These are phyloP conservation scores for Boechera stricta DNA, from an alignment of 345 rosid species.

Conservation along the genomic window DNA sequence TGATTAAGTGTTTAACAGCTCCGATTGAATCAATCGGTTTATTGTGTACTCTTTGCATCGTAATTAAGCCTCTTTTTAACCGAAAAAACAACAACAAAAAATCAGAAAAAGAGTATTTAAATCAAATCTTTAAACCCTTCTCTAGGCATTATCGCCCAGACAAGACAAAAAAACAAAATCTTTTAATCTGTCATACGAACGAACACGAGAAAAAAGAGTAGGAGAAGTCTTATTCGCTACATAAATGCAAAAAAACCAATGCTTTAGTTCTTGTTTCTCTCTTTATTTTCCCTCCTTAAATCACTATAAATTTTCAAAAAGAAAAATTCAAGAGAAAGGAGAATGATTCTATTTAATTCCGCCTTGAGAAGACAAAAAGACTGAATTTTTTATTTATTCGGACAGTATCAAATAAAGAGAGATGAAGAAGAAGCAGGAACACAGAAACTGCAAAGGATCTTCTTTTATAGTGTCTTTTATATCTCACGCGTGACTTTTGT, in stretches of 20 bases:
- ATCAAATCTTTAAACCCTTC: neutral
- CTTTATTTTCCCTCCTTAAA: slow-evolving; percentile 39
- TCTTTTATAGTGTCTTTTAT: slow-evolving; percentile 31
- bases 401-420: slow-evolving; percentile 16
- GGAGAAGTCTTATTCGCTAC: slow-evolving; percentile 32
- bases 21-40: slow-evolving; percentile 27
- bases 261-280: slow-evolving; percentile 27
- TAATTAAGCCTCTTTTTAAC: neutral
- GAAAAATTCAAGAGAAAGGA: neutral
- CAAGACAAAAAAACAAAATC: slow-evolving; percentile 23
- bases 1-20: neutral
- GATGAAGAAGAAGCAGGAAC: slow-evolving; percentile 38
- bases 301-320: slow-evolving; percentile 9
- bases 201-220: slow-evolving; percentile 43
- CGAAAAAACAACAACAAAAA: neutral
- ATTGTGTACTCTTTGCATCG: slow-evolving; percentile 42
- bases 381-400: neutral
- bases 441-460: slow-evolving; percentile 29
- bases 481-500: slow-evolving; percentile 40
- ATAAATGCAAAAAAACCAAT: slow-evolving; percentile 1
- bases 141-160: slow-evolving; percentile 46
- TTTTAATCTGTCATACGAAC: slow-evolving; percentile 32
- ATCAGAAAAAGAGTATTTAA: slow-evolving; percentile 11
- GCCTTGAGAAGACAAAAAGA: slow-evolving; percentile 33
- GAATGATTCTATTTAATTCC: neutral